Evolutionary conservation across 495 filamentous ascomycete species (phyloP), one percentile per base, ranked within the genome.

Genomic region (Penicillium simplicissimum): DNA sequence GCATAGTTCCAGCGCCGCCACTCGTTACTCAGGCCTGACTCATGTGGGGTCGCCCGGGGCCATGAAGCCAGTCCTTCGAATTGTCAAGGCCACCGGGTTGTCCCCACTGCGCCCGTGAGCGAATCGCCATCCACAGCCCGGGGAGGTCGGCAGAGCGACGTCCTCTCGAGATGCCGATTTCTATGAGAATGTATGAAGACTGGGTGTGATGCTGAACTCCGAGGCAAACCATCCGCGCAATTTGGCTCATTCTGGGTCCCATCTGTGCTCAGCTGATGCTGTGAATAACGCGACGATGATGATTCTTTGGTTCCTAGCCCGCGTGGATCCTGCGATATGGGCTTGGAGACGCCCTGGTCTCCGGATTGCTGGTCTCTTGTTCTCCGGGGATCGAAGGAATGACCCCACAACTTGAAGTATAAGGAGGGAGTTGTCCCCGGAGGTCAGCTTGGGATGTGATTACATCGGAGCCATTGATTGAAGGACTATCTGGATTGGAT

Each of bases 1-100:
- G 49, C 66, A 65, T 49, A 58, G 43, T 34, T 56, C 45, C 58
- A 61, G 8, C 21, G 40, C 54, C 67, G 59, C 66, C 69, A 62
- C 63, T 31, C 8, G 66, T 74, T 72, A 72, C 67, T 72, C 69
- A 76, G 71, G 51, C 54, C 69, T 76, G 65, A 76, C 65, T 75
- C 68, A 77, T 77, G 74, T 77, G 72, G 72, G 74, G 74, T 70
- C 64, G 52, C 57, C 6, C 6, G 14, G 23, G 42, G 40, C 60
- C 42, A 15, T 45, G 57, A 63, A 61, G 28, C 47, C 36, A 52
- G 10, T 49, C 48, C 23, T 31, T 57, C 28, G 38, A 25, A 40
- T 57, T 49, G 45, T 28, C 40, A 43, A 52, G 47, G 57, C 35
- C 21, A 38, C 11, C 43, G 21, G 6, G n/a, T 11, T 10, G 35